Percentiles rank a stretch among this genome's conserved stretches.
phyloP scores from a whole-genome alignment of 768 basidiomycete genomes.

The Calocybe gangraenosa region DNA sequence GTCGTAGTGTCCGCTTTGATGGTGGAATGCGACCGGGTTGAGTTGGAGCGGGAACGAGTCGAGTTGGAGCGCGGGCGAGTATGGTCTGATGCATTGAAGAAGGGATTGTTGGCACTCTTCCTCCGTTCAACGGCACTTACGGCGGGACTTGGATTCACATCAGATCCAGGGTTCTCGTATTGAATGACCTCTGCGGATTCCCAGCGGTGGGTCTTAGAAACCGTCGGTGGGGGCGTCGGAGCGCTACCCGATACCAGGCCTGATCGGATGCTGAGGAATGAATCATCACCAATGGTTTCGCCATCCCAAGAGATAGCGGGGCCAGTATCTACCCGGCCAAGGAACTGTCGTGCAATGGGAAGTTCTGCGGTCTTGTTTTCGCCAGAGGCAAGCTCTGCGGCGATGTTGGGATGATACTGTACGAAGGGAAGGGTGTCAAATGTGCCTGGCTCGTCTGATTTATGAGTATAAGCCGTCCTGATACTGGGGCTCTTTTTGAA shows the following conservation, averaged over 20 bases:
- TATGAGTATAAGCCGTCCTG: conserved; percentile 47
- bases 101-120: conserved; percentile 39
- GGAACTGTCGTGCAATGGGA: conserved; percentile 40
- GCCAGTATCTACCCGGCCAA: conserved; percentile 38
- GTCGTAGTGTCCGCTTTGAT: conserved; percentile 1
- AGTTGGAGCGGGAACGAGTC: conserved; percentile 33
- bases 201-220: conserved; percentile 55
- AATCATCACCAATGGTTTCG: conserved; percentile 42
- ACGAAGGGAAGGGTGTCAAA: conserved; percentile 48
- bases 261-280: conserved; percentile 46
- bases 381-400: conserved; percentile 42
- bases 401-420: conserved; percentile 54
- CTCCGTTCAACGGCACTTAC: conserved; percentile 29
- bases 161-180: conserved; percentile 30
- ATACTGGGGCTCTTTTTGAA: conserved; percentile 62
- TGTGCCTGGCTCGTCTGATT: conserved; percentile 36
- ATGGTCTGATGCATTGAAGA: conserved; percentile 23
- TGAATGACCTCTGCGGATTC: conserved; percentile 65
- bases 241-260: conserved; percentile 37
- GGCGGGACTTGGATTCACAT: too few species aligned
- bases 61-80: conserved; percentile 21
- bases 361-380: conserved; percentile 20
- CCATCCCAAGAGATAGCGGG: conserved; percentile 52
- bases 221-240: conserved; percentile 56
- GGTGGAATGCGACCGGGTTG: conserved; percentile 32